These are phyloP conservation scores for Candida freyschussii DNA, from an alignment of 1,139 yeast genomes.

Conservation along the genomic window DNA sequence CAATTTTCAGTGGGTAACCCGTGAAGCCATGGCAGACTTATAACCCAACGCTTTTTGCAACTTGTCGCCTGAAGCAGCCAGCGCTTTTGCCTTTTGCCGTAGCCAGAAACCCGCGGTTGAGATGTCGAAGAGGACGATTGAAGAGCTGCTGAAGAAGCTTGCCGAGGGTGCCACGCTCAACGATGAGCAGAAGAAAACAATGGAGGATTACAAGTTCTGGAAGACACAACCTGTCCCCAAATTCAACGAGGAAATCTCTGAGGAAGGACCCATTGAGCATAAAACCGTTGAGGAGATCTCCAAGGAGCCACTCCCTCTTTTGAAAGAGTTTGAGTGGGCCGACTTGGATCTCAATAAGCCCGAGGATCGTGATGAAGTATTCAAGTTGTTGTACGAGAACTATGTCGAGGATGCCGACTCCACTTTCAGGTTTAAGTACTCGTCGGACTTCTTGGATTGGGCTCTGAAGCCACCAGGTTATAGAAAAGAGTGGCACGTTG, in stretches of 20 bases:
- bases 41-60: too few species aligned
- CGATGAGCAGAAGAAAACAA: conserved; percentile 59
- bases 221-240: conserved; percentile 92
- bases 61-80: too few species aligned
- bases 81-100: too few species aligned
- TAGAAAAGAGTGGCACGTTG: conserved; percentile 85
- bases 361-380: conserved; percentile 65
- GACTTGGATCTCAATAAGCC: conserved; percentile 62
- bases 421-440: conserved; percentile 84
- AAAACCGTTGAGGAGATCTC: conserved; percentile 73
- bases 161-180: conserved; percentile 47
- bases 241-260: conserved; percentile 58
- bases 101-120: too few species aligned
- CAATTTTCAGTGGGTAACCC: too few species aligned
- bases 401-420: conserved; percentile 95
- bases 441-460: conserved; percentile 84
- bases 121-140: conserved; percentile 28
- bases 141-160: conserved; percentile 38
- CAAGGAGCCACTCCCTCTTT: conserved; percentile 61
- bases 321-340: conserved; percentile 84
- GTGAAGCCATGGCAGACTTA: too few species aligned
- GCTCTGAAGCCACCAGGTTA: conserved; percentile 95
- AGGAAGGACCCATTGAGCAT: conserved; percentile 81
- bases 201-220: conserved; percentile 96
- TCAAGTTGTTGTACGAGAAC: conserved; percentile 75